Percentiles rank a stretch among this genome's conserved stretches.
Evolutionary conservation across 768 basidiomycete genomes (phyloP).

Genomic region (Tylopilus balloui): DNA sequence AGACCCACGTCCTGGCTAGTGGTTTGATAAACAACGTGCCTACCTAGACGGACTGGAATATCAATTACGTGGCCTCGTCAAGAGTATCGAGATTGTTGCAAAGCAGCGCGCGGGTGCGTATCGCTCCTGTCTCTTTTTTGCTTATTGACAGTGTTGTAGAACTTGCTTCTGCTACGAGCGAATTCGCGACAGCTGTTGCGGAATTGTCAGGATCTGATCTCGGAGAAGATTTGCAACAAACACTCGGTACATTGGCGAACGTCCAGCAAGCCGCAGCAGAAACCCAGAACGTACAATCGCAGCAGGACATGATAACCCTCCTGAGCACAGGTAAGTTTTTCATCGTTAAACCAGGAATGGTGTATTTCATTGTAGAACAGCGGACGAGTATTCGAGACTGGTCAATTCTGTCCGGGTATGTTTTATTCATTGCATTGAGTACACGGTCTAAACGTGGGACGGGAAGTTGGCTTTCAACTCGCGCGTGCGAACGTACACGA

Average conservation of each 20-base stretch:
- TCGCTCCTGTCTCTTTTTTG: neutral
- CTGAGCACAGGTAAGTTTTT: conserved; percentile 59
- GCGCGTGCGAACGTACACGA: conserved; percentile 75
- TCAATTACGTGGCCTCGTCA: conserved; percentile 81
- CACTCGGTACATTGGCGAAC: conserved; percentile 66
- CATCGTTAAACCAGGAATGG: neutral
- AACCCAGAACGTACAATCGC: conserved; percentile 66
- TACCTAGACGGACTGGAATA: conserved; percentile 89
- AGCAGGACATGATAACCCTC: conserved; percentile 77
- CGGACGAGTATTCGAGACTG: conserved; percentile 91
- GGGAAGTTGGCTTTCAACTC: conserved; percentile 80
- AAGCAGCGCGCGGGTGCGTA: conserved; percentile 70
- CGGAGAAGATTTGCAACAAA: conserved; percentile 64
- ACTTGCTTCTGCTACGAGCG: conserved; percentile 61
- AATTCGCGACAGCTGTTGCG: conserved; percentile 69
- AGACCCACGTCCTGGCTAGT: conserved; percentile 42
- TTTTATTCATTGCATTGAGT: conserved; percentile 6
- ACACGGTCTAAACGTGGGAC: neutral
- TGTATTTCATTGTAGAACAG: conserved; percentile 29
- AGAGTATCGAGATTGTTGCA: conserved; percentile 80
- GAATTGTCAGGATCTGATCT: conserved; percentile 76
- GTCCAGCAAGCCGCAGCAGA: conserved; percentile 74
- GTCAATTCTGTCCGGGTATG: conserved; percentile 82
- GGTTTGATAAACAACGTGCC: conserved; percentile 85
- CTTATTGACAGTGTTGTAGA: conserved; percentile 39